These are phyloP conservation scores for Candida chauliodis DNA, from an alignment of 805 yeast genomes.

Conservation along the genomic window DNA sequence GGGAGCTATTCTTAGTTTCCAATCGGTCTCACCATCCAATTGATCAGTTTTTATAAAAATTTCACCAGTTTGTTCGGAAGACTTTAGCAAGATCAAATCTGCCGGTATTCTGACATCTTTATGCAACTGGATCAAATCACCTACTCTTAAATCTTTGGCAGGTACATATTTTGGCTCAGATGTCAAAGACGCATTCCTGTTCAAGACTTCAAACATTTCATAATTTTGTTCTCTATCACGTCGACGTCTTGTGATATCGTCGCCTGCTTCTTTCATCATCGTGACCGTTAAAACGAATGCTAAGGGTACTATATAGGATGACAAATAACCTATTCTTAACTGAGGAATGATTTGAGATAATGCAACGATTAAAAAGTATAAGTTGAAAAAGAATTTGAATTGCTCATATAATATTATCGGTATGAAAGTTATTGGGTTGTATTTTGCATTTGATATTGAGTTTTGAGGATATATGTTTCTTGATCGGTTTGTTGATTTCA, in stretches of 20 bases:
- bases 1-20: constrained; percentile 87
- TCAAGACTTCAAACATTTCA: constrained; percentile 72
- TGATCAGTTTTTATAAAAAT: constrained; percentile 95
- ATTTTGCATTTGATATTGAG: constrained; percentile 90
- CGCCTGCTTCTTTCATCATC: constrained; percentile 93
- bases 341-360: constrained; percentile 89
- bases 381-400: constrained; percentile 92
- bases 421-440: constrained; percentile 79
- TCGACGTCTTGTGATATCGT: constrained; percentile 85
- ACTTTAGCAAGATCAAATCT: constrained; percentile 79
- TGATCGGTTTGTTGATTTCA: constrained; percentile 27
- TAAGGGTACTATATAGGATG: constrained; percentile 90
- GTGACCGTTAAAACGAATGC: constrained; percentile 91
- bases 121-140: constrained; percentile 75
- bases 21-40: constrained; percentile 97
- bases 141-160: constrained; percentile 70
- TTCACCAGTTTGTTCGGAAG: constrained; percentile 72
- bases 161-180: constrained; percentile 30
- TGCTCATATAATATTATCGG: constrained; percentile 92
- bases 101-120: constrained; percentile 92
- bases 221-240: constrained; percentile 87
- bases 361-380: constrained; percentile 89
- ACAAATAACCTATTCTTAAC: constrained; percentile 85
- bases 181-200: constrained; percentile 19
- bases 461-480: constrained; percentile 51